phyloP scores from a whole-genome alignment of 345 rosid species.

The Streptanthus diversifolius region DNA sequence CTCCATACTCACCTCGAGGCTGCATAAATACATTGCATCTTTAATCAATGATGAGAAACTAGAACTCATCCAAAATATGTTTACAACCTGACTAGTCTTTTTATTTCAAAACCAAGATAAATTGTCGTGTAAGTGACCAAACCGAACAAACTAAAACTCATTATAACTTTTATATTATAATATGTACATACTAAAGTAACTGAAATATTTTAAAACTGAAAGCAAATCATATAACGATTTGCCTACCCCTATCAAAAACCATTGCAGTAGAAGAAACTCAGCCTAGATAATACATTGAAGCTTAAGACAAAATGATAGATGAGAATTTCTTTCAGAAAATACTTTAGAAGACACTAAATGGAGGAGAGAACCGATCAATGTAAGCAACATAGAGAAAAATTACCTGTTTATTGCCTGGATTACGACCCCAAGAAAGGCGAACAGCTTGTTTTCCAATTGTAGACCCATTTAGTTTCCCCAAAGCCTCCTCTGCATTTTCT shows the following conservation, averaged over 20 bases:
- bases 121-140: too few species aligned
- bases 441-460: slow-evolving; percentile 69
- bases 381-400: not conserved
- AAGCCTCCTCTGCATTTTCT: slow-evolving; percentile 83
- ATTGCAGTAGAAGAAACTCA: too few species aligned
- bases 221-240: too few species aligned
- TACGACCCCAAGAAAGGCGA: slow-evolving; percentile 89
- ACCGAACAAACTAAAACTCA: too few species aligned
- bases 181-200: too few species aligned
- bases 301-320: too few species aligned
- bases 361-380: not conserved
- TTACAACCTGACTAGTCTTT: too few species aligned
- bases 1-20: slow-evolving; percentile 63
- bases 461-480: slow-evolving; percentile 63
- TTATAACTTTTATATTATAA: too few species aligned
- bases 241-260: too few species aligned
- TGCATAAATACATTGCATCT: slow-evolving; percentile 20
- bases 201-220: too few species aligned
- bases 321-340: not conserved
- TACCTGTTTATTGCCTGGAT: slow-evolving; percentile 77
- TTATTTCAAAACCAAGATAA: too few species aligned
- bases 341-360: not conserved
- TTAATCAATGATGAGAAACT: not conserved
- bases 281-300: too few species aligned
- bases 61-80: not conserved